Percentiles rank a stretch among this genome's conserved stretches.
phyloP scores from a whole-genome alignment of 106 monocot genomes.

The Allium fistulosum region DNA sequence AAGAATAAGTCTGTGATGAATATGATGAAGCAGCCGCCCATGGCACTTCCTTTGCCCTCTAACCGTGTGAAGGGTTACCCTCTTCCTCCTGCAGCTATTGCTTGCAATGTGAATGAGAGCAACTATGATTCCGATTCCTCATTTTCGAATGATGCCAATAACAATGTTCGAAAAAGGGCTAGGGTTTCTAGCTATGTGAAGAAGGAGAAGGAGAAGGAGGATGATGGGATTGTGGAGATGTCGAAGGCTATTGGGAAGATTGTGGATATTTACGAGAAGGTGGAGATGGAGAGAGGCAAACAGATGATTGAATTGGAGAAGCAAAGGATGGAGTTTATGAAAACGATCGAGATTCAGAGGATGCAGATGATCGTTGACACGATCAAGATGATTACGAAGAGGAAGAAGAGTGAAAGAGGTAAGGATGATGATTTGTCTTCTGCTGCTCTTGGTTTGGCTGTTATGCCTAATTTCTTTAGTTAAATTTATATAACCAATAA shows the following conservation, averaged over 20 bases:
- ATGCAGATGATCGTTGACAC: constrained; percentile 83
- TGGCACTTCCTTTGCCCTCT: constrained; percentile 26
- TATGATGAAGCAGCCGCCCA: constrained; percentile 8
- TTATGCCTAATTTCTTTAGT: too few species aligned
- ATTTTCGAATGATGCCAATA: too few species aligned
- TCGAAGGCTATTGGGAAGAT: constrained; percentile 57
- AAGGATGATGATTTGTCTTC: too few species aligned
- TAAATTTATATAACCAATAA: too few species aligned
- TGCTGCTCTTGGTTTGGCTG: too few species aligned
- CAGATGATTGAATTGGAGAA: constrained; percentile 88
- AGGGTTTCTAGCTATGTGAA: constrained; percentile 7
- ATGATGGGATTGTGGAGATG: constrained; percentile 51
- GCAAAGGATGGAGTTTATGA: constrained; percentile 90
- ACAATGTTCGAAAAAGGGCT: constrained; percentile 6
- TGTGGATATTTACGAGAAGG: constrained; percentile 78
- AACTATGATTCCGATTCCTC: too few species aligned
- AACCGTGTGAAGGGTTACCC: constrained; percentile 11
- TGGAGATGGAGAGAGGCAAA: constrained; percentile 61
- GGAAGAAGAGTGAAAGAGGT: constrained; percentile 17
- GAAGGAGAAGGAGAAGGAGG: constrained; percentile 22
- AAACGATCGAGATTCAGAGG: constrained; percentile 73
- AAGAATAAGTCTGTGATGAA: neutral
- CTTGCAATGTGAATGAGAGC: too few species aligned
- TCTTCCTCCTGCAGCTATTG: neutral
- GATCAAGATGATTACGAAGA: constrained; percentile 44